phyloP scores from a whole-genome alignment of 75 land plant species.

The Gnetum montanum region DNA sequence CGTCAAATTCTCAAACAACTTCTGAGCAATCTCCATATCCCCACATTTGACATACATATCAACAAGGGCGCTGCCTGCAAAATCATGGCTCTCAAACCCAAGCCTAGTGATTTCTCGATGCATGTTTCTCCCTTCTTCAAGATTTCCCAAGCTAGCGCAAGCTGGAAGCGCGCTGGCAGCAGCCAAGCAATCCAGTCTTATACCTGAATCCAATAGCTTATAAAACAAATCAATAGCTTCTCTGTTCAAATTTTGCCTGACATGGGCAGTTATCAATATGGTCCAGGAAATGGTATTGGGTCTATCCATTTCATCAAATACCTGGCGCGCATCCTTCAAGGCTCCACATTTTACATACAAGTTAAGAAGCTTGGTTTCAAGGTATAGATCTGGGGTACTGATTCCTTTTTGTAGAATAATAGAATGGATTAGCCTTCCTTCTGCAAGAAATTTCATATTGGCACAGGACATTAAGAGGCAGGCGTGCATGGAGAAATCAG shows the following conservation, averaged over 20 bases:
- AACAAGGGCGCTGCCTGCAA: slow-evolving; percentile 9
- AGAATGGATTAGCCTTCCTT: slow-evolving; percentile 8
- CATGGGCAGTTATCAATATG: slow-evolving; percentile 11
- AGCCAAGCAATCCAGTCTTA: slow-evolving; percentile 5
- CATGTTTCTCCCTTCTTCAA: neutral
- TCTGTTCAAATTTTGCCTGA: neutral
- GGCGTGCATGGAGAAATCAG: slow-evolving; percentile 2
- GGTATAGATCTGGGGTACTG: neutral
- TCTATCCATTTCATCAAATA: slow-evolving; percentile 2
- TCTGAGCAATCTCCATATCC: slow-evolving; percentile 5
- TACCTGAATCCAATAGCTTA: neutral
- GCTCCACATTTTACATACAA: slow-evolving; percentile 9
- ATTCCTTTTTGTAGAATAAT: neutral
- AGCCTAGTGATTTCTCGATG: slow-evolving; percentile 8
- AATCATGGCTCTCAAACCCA: slow-evolving; percentile 1
- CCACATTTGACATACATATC: slow-evolving; percentile 19
- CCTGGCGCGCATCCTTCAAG: slow-evolving; percentile 3
- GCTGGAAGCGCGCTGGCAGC: slow-evolving; percentile 1
- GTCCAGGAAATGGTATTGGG: slow-evolving; percentile 10
- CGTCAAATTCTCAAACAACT: slow-evolving; percentile 13
- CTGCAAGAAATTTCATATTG: neutral
- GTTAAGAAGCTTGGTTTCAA: slow-evolving; percentile 6
- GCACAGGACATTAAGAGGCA: slow-evolving; percentile 1
- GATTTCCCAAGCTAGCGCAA: slow-evolving; percentile 6
- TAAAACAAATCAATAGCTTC: slow-evolving; percentile 4